Evolutionary conservation across 2,329 filamentous ascomycete genomes (phyloP), one percentile per base, ranked within the genome.

Genomic region (Penicillium sp.): DNA sequence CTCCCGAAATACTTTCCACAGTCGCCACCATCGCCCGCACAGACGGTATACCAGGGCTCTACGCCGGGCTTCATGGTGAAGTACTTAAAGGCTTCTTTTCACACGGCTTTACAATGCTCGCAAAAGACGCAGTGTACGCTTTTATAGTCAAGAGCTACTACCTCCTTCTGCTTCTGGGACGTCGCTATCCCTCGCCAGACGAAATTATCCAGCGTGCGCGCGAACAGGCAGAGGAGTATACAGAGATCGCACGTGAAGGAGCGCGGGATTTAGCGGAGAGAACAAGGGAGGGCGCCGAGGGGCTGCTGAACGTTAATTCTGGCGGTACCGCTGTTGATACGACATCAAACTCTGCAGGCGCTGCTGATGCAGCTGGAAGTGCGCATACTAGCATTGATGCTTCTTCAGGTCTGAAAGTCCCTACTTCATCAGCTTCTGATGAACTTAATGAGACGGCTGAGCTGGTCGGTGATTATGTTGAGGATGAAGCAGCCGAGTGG

Each of bases 91-190:
- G 89, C 0, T 96, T 96, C 76, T 87, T 96, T 67, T 87, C 86
- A 23, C 91, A 96, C 68, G 92, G 92, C 0, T 83, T 92, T 51
- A 93, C 91, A 1, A 96, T 96, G 90, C 78, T 93, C 53, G 86
- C 90, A 58, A 96, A 96, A 75, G 90, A 93, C 55, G 77, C 84
- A 6, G 83, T 94, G 9, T 90, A 96, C 71, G 81, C 83, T 29
- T 73, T 87, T 17, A 84, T 96, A 55, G 83, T 96, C 58, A 84
- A 85, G 61, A 67, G 88, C 5, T 96, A 93, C 75, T 89, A 90
- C 64, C 68, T 86, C 7, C 69, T 89, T 2, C 74, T 89, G n/a
- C 78, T 78, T 25, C 61, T 79, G 4, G 61, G 82, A 29, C 73
- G 73, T 51, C 75, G 68, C 21, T 79, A 78, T 58, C 79, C 79